Percentiles rank a stretch among this genome's conserved stretches.
phyloP scores from a whole-genome alignment of 306 rosid genomes.

The Vigna nakashimae region DNA sequence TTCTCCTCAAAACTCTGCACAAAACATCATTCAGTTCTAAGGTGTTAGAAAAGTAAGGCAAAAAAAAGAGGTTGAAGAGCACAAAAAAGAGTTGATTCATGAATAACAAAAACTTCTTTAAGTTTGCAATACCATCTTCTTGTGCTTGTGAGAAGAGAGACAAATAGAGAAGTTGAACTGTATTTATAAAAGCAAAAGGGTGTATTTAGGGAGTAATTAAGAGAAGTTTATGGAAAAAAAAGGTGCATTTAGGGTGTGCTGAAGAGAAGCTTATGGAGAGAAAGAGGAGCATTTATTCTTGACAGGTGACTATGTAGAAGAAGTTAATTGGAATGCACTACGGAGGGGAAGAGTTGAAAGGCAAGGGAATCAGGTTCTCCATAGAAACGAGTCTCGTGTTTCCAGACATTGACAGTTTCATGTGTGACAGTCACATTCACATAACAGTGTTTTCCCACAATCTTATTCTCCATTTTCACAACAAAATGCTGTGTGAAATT shows the following conservation, averaged over 20 bases:
- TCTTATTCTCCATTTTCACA: conserved; percentile 45
- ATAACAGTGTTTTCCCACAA: conserved; percentile 27
- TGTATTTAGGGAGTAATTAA: not conserved
- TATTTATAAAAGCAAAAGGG: no score
- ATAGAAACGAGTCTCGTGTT: conserved; percentile 9
- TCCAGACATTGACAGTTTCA: not conserved
- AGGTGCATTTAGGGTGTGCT: conserved; percentile 25
- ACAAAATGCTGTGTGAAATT: conserved; percentile 36
- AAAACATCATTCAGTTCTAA: conserved; percentile 37
- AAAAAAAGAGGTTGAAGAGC: not conserved
- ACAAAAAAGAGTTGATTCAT: not conserved
- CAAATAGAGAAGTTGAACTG: not conserved
- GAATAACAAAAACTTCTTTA: conserved; percentile 20
- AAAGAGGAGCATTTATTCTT: conserved; percentile 24
- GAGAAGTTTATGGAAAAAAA: conserved; percentile 40
- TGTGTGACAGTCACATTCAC: not conserved
- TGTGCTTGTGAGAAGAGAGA: conserved; percentile 7
- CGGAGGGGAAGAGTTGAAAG: conserved; percentile 37
- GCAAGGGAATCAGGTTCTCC: conserved; percentile 49
- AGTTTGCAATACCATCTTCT: conserved; percentile 45
- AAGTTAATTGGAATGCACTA: conserved; percentile 51
- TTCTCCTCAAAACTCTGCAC: conserved; percentile 58
- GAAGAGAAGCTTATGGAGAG: conserved; percentile 29
- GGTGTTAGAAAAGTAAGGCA: not conserved
- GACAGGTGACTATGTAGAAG: conserved; percentile 31